Evolutionary conservation across 2,329 filamentous ascomycete species (phyloP).

Genomic region (Claviceps monticola): DNA sequence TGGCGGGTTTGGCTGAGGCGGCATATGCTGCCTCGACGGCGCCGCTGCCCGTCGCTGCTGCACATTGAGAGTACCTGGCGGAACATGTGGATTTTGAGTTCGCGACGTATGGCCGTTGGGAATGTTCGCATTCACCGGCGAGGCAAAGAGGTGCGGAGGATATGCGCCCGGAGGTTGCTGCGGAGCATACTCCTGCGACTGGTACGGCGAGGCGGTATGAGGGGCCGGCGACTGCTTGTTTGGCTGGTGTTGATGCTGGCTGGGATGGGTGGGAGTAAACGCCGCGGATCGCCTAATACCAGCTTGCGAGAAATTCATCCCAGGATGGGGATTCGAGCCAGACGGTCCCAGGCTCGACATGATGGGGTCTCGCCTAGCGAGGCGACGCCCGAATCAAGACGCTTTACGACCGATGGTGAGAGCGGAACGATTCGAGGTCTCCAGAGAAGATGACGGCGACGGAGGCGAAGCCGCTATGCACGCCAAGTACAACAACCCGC

Average conservation of each 20-base stretch:
- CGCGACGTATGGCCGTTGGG: conserved; percentile 29
- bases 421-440: conserved; percentile 1
- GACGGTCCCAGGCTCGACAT: conserved; percentile 37
- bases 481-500: not conserved
- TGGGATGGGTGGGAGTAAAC: conserved; percentile 33
- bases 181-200: conserved; percentile 37
- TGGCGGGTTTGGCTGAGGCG: conserved; percentile 22
- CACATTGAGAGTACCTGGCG: conserved; percentile 33
- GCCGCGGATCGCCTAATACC: conserved; percentile 30
- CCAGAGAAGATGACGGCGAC: not conserved
- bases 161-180: conserved; percentile 36
- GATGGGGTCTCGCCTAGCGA: conserved; percentile 8
- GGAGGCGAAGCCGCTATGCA: not conserved
- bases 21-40: conserved; percentile 32
- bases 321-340: conserved; percentile 37
- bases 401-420: not conserved
- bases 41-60: conserved; percentile 28
- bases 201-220: conserved; percentile 41
- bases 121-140: conserved; percentile 33
- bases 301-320: conserved; percentile 38
- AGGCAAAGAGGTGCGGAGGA: conserved; percentile 38
- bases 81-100: conserved; percentile 29
- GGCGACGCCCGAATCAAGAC: not conserved
- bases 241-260: conserved; percentile 35
- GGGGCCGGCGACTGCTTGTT: conserved; percentile 42